Evolutionary conservation across 345 rosid species (phyloP).

Genomic region (Draba incana): DNA sequence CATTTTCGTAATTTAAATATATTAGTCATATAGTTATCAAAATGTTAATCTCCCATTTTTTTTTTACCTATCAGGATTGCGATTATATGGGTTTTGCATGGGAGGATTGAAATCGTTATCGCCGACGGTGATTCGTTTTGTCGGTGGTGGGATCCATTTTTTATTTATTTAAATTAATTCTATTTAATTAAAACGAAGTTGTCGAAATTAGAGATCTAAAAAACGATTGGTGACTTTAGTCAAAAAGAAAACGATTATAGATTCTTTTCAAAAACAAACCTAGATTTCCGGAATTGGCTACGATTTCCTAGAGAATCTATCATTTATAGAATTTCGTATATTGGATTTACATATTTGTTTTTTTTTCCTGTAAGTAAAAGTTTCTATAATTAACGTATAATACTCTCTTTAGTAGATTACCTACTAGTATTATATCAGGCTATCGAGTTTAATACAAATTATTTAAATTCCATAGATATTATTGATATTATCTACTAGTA

Average conservation of each 20-base stretch:
- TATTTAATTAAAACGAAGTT: background rate
- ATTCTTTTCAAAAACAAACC: slow-evolving; percentile 14
- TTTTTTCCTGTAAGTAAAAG: too few relatives aligned
- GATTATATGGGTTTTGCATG: slow-evolving; percentile 28
- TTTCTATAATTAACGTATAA: too few relatives aligned
- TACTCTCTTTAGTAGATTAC: too few relatives aligned
- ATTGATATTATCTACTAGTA: too few relatives aligned
- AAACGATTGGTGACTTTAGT: slow-evolving; percentile 31
- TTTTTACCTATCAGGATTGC: too few relatives aligned
- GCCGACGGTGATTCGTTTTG: slow-evolving; percentile 36
- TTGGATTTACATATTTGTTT: background rate
- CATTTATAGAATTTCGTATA: slow-evolving; percentile 13
- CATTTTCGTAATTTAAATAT: too few relatives aligned
- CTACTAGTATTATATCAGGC: too few relatives aligned
- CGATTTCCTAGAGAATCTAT: slow-evolving; percentile 13
- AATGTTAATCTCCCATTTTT: too few relatives aligned
- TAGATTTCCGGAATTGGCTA: slow-evolving; percentile 26
- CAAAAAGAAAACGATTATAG: slow-evolving; percentile 10
- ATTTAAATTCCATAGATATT: too few relatives aligned
- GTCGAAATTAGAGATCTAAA: slow-evolving; percentile 16
- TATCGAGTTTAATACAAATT: too few relatives aligned
- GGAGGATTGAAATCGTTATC: slow-evolving; percentile 1
- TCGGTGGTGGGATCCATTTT: slow-evolving; percentile 42
- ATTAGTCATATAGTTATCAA: too few relatives aligned
- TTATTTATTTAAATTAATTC: too few relatives aligned